Base-by-base conservation (phyloP, 805 yeast genomes). In the Danielia reshetovae region DNA sequence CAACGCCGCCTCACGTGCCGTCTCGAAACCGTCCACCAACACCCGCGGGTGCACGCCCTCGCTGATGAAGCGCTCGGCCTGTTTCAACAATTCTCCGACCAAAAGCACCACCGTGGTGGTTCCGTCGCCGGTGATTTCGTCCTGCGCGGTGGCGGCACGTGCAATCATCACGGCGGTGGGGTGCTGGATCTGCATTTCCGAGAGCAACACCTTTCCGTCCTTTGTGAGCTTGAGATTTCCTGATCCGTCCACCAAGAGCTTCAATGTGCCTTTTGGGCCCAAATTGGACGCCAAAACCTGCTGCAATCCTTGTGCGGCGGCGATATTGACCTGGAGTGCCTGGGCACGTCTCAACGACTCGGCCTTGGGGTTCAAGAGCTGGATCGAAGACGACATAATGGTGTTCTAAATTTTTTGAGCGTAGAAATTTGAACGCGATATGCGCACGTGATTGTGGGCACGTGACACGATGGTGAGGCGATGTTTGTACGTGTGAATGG, bases 41-140 rank as follows among this genome's bases (percentile, higher is more conserved):
- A 90, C 82, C 49, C 97, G 74, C 26, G 98, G 97, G 64, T 93
- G 98, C 32, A 93, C 83, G 35, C 98, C 98, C 65, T 93, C 98
- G 46, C 79, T 74, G 38, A 86, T 79, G 57, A 77, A 89, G 48
- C 97, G 75, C 58, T 90, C 93, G 18, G 97, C 96, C 62, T 93
- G 97, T 58, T 85, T 86, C 57, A 93, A 73, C 42, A 93, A 69
- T 60, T 90, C 97, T 36, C 98, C 98, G 27, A 93, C 98, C 36
- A 89, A 73, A 43, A 94, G 71, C 29, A 89, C 90, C 35, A 93
- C 98, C 2, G 96, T 84, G 5, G 97, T 90, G 36, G 98, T 93
- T 45, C 98, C 98, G 62, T 93, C 98, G 32, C 98, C 98, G n/a
- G 97, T 85, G 56, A 93, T 87, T 62, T 93, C 98, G 60, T 93